Conservation (phyloP, 192 early-diverging fungal species). For the Allomyces macrogynus region DNA sequence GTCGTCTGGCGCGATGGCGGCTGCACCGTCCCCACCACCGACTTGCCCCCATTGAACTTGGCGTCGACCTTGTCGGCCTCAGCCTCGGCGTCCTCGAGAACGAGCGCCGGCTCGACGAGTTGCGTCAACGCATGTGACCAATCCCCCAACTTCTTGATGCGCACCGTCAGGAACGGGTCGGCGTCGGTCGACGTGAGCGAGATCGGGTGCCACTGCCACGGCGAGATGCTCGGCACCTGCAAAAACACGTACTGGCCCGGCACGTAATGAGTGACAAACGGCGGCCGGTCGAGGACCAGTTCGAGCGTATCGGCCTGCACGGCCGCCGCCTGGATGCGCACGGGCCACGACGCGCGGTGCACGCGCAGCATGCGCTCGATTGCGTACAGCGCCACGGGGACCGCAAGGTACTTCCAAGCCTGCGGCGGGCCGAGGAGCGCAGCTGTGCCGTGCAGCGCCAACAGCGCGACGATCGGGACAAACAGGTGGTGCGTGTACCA, state of each 20-base stretch:
- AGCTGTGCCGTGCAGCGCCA: slow-evolving; percentile 55
- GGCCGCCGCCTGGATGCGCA: slow-evolving; percentile 35
- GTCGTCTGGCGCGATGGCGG: background rate
- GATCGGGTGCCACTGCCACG: slow-evolving; percentile 59
- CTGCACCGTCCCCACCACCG: background rate
- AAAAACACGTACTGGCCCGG: slow-evolving; percentile 62
- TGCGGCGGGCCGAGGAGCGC: slow-evolving; percentile 48
- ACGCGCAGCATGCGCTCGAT: slow-evolving; percentile 41
- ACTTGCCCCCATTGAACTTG: background rate
- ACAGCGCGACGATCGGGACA: slow-evolving; percentile 36
- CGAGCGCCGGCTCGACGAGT: background rate
- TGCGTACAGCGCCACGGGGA: slow-evolving; percentile 32
- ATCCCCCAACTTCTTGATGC: slow-evolving; percentile 50
- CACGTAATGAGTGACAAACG: slow-evolving; percentile 12
- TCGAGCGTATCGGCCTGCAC: slow-evolving; percentile 49
- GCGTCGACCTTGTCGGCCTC: no score
- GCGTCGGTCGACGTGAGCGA: slow-evolving; percentile 53
- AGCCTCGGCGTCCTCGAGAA: no score
- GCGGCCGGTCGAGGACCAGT: slow-evolving; percentile 38
- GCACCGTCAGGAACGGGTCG: slow-evolving; percentile 51
- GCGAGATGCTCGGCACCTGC: slow-evolving; percentile 44
- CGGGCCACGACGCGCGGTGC: slow-evolving; percentile 27
- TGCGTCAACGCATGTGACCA: slow-evolving; percentile 43
- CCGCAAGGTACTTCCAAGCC: slow-evolving; percentile 34
- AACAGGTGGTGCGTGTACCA: slow-evolving; percentile 64